These are phyloP conservation scores for Fusarium algeriense DNA, from an alignment of 2,329 filamentous ascomycete genomes.

Conservation along the genomic window DNA sequence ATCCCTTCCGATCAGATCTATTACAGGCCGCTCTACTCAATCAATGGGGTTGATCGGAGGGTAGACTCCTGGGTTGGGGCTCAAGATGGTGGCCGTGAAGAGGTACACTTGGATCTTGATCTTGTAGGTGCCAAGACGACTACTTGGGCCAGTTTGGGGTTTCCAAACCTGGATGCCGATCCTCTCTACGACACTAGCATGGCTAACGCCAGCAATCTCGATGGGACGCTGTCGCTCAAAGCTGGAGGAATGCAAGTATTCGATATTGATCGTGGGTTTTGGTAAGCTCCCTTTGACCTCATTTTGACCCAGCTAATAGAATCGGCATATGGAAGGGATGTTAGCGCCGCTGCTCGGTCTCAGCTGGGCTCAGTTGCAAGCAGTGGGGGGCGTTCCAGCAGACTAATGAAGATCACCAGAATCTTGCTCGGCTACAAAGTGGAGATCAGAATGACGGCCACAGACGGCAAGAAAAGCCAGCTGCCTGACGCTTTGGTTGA, in stretches of 20 bases:
- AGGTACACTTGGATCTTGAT: neutral
- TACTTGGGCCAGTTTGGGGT: neutral
- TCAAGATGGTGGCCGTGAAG: rapidly evolving
- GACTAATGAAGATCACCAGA: neutral
- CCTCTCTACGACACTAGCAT: neutral
- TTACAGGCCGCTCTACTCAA: neutral
- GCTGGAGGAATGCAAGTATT: neutral
- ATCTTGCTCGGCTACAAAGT: neutral
- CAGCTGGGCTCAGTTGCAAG: neutral
- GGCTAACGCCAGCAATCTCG: rapidly evolving
- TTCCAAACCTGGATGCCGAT: neutral
- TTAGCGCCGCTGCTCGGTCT: neutral
- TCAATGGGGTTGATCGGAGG: neutral
- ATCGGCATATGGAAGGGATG: neutral
- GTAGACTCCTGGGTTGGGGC: neutral
- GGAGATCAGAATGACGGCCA: neutral
- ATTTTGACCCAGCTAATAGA: rapidly evolving
- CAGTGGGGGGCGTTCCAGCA: neutral
- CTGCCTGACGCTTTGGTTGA: neutral
- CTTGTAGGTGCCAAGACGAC: neutral
- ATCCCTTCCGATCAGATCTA: neutral
- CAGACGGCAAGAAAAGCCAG: neutral
- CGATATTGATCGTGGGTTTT: neutral
- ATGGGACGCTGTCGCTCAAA: neutral
- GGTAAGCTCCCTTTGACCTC: neutral